Base-by-base conservation (phyloP, 1,284 basidiomycete genomes). In the Neonothopanus nambi region DNA sequence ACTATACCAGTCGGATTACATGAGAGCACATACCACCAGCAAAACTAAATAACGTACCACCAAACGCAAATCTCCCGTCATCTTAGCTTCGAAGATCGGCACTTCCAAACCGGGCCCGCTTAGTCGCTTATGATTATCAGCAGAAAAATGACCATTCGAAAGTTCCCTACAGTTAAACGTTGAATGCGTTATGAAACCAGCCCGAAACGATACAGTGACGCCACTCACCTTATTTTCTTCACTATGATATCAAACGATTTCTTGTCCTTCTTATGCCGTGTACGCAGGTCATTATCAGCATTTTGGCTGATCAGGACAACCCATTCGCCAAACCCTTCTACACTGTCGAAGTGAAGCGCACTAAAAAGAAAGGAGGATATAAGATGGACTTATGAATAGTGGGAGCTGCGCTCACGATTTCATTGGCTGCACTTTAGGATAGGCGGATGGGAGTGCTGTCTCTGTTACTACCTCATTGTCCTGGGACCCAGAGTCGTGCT, bases 31-130 rank as follows among this genome's bases (percentile, higher is more conserved):
- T n/a, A 33, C 38, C 23, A 30, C 26, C 24, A 33, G n/a, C 28
- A 21, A 35, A 12, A 1, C 9, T 24, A 18, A 5, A 15, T 17
- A 36, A 67, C 80, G 17, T 61, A 87, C 85, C n/a, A 88, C 75
- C 3, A 88, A 68, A 5, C 85, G 74, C 20, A 75, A 67, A 61
- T 87, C 83, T 0, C 76, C 59, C 1, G 81, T 84, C 78, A 87
- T 81, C 63, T 86, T 87, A 0, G 86, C 85, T 61, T 87, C 85
- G 50, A 77, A 88, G 7, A 88, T 78, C 0, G 85, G 84, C 2
- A 85, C 65, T 9, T 76, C 77, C 6, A 67, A 67, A 30, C 70
- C 64, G 0, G 69, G 55, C 0, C 75, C 77, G 26, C 74, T 82
- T 13, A 88, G 67, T n/a, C 74, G 67, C 65, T 85, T 87, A 58